Evolutionary conservation across 2,329 filamentous ascomycete genomes (phyloP).

Genomic region (Parastagonospora avenae): DNA sequence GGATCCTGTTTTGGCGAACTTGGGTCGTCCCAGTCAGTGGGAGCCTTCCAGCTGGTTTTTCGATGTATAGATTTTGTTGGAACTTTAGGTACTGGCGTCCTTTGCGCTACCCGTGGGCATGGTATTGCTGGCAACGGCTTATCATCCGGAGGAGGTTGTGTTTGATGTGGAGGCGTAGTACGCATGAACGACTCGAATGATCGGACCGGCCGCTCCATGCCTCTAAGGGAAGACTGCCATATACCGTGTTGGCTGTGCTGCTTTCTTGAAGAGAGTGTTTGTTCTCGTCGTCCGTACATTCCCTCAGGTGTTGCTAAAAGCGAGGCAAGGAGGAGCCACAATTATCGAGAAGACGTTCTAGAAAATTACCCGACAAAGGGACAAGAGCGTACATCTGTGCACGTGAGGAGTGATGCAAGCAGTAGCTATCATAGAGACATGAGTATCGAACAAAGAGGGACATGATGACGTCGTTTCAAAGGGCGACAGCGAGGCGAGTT

Average conservation of each 20-base stretch:
- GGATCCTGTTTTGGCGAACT: constrained; percentile 3
- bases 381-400: constrained; percentile 7
- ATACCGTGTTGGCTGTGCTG: constrained; percentile 25
- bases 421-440: constrained; percentile 14
- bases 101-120: background rate
- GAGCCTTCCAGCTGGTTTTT: constrained; percentile 30
- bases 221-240: constrained; percentile 33
- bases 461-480: background rate
- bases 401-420: constrained; percentile 27
- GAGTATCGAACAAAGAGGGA: constrained; percentile 33
- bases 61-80: constrained; percentile 4
- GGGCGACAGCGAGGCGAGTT: background rate
- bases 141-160: constrained; percentile 14
- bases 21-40: constrained; percentile 31
- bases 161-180: constrained; percentile 20
- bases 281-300: constrained; percentile 26
- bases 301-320: constrained; percentile 27
- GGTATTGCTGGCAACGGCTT: constrained; percentile 37
- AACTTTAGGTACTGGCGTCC: constrained; percentile 2
- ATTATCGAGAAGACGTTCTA: constrained; percentile 23
- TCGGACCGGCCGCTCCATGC: constrained; percentile 41
- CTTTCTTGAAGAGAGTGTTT: constrained; percentile 29
- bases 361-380: constrained; percentile 41
- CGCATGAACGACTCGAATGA: constrained; percentile 41
- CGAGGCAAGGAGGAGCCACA: constrained; percentile 8